These are phyloP conservation scores for Daphne laureola DNA, from an alignment of 441 rosid species.

Conservation along the genomic window DNA sequence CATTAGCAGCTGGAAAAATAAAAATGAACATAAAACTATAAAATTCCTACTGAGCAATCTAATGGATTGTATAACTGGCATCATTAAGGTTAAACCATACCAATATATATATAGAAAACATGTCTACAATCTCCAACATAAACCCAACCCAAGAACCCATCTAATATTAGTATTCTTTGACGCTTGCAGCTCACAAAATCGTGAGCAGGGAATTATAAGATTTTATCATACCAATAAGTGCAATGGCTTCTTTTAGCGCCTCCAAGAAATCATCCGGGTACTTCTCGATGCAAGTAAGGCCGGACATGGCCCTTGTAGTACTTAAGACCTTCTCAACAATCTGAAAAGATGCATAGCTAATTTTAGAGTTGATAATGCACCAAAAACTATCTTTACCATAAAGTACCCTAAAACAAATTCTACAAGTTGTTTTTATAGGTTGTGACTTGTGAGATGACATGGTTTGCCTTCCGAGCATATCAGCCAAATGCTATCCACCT, in stretches of 20 bases:
- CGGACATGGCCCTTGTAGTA: constrained; percentile 28
- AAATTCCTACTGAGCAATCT: no score
- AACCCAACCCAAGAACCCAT: no score
- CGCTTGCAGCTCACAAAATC: neutral
- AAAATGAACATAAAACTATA: no score
- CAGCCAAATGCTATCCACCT: constrained; percentile 58
- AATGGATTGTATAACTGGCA: no score
- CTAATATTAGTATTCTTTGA: no score
- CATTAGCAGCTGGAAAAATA: no score
- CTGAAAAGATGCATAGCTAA: constrained; percentile 14
- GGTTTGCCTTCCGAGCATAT: constrained; percentile 50
- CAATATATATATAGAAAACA: no score
- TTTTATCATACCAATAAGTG: constrained; percentile 47
- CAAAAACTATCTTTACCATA: no score
- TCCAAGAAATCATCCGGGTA: constrained; percentile 33
- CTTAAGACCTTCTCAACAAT: constrained; percentile 50
- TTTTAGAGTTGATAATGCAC: neutral
- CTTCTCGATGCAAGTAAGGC: constrained; percentile 31
- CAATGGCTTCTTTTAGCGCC: constrained; percentile 39
- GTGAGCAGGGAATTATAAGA: constrained; percentile 19
- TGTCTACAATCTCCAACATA: no score
- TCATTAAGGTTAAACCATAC: no score
- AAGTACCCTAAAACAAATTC: neutral
- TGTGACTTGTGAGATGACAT: neutral
- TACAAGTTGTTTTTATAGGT: neutral